Percentiles rank a stretch among this genome's conserved stretches.
These are phyloP conservation scores for Clonostachys byssicola DNA, from an alignment of 2,329 filamentous ascomycete species.

Conservation along the genomic window DNA sequence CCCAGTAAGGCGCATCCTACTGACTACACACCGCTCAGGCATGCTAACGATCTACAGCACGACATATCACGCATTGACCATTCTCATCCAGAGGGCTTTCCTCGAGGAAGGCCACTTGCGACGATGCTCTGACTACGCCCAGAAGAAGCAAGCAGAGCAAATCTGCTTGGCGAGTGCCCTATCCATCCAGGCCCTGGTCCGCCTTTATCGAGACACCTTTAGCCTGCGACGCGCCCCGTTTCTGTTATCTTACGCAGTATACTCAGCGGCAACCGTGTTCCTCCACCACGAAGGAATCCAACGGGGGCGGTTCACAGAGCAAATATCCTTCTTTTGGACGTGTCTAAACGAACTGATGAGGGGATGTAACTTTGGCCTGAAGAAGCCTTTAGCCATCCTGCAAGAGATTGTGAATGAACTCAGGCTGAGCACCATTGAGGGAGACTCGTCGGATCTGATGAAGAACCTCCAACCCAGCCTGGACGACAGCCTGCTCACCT, in stretches of 20 bases:
- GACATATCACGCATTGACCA: constrained; percentile 33
- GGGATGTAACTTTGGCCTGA: constrained; percentile 28
- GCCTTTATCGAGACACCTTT: constrained; percentile 29
- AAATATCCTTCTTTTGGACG: constrained; percentile 29
- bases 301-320: constrained; percentile 20
- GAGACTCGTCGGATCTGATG: constrained; percentile 1
- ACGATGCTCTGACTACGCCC: constrained; percentile 14
- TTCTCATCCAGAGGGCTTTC: constrained; percentile 39
- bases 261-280: constrained; percentile 24
- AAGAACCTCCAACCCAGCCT: background rate
- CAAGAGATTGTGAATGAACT: constrained; percentile 24
- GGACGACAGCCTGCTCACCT: constrained; percentile 8
- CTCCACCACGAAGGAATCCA: constrained; percentile 20
- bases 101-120: constrained; percentile 24
- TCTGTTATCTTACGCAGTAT: constrained; percentile 33
- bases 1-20: constrained; percentile 2
- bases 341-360: constrained; percentile 24
- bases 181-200: constrained; percentile 28
- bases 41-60: constrained; percentile 7
- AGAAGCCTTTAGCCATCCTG: constrained; percentile 23
- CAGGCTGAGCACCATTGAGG: constrained; percentile 19
- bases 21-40: too few relatives aligned
- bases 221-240: constrained; percentile 32
- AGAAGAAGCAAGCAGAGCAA: constrained; percentile 17
- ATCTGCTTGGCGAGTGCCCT: constrained; percentile 20